Conservation (phyloP, 306 rosid species). For the Gynostemma pentaphyllum region DNA sequence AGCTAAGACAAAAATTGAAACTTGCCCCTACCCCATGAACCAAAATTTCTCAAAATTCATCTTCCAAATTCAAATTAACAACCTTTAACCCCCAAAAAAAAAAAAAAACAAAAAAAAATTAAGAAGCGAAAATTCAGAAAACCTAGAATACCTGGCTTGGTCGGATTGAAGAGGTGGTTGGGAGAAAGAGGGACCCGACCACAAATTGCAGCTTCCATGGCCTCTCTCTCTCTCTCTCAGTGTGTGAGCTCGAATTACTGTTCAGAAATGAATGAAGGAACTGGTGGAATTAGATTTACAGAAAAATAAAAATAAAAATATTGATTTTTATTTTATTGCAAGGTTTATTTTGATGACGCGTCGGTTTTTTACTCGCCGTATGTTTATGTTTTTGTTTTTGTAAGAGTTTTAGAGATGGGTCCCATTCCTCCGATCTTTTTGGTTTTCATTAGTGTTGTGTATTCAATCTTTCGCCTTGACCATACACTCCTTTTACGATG, state of each 20-base stretch:
- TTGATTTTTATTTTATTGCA: neutral
- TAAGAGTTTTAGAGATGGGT: neutral
- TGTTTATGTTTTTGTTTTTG: neutral
- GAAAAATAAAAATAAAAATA: neutral
- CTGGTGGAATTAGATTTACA: neutral
- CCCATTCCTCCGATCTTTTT: neutral
- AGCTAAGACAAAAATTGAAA: neutral
- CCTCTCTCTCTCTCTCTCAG: constrained; percentile 14
- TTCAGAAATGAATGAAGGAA: neutral
- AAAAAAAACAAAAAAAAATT: neutral
- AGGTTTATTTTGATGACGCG: constrained; percentile 1
- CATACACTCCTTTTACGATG: neutral
- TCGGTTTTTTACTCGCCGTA: neutral
- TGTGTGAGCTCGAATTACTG: neutral
- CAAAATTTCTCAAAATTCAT: neutral
- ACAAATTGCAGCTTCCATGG: constrained; percentile 59
- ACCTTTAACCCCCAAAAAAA: neutral
- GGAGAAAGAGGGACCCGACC: constrained; percentile 57
- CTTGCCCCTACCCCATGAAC: neutral
- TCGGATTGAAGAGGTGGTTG: constrained; percentile 35
- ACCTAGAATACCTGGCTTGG: constrained; percentile 28
- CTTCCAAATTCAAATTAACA: neutral
- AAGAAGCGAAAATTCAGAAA: neutral
- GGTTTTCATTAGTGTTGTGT: neutral
- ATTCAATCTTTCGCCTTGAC: neutral